These are phyloP conservation scores for Paspalum vaginatum DNA, from an alignment of 176 grass and related monocot species.

Conservation along the genomic window DNA sequence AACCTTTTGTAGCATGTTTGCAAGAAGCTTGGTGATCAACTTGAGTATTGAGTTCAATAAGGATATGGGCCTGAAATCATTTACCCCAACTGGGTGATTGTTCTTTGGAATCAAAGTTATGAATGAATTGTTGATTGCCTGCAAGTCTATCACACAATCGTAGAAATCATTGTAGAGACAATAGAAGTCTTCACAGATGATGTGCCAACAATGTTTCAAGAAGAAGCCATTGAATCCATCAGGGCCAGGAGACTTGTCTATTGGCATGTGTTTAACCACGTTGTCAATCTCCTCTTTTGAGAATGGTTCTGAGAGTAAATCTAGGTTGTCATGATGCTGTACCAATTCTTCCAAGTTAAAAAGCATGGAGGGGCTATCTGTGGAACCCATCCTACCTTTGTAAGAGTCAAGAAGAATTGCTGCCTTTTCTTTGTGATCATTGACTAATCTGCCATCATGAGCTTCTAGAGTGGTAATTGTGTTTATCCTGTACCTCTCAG, in stretches of 20 bases:
- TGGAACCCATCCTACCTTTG: not conserved
- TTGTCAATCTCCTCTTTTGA: not conserved
- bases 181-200: not conserved
- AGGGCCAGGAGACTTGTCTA: not conserved
- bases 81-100: no score
- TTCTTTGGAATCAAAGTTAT: not conserved
- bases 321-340: accelerated
- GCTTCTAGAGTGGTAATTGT: not conserved
- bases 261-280: no score
- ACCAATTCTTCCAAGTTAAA: not conserved
- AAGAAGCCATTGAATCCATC: not conserved
- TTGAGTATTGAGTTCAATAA: no score
- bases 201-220: not conserved
- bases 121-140: not conserved
- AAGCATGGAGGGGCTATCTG: accelerated
- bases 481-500: not conserved
- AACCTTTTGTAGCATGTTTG: no score
- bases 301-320: accelerated
- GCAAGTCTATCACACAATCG: accelerated
- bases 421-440: not conserved
- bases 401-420: not conserved
- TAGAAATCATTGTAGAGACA: not conserved
- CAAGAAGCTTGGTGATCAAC: no score
- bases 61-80: no score
- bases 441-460: accelerated